A percentile compares a stretch with the other conserved stretches of the same genome.
Conservation (phyloP, 2,329 filamentous ascomycete genomes). For the Ramularia endophylla region DNA sequence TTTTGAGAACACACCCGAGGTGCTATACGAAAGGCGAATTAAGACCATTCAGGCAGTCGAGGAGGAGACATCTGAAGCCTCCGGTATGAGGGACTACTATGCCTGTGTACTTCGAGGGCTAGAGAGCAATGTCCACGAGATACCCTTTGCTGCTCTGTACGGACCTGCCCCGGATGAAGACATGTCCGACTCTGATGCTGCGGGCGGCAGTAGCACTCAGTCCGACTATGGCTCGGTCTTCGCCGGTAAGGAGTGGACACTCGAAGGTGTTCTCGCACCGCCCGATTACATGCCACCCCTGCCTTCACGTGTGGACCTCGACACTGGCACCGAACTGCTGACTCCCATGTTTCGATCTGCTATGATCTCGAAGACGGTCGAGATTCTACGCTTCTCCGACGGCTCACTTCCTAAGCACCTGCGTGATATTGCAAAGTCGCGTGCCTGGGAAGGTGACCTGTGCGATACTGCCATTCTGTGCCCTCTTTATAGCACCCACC, state of each 20-base stretch:
- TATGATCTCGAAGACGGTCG: slow-evolving; percentile 14
- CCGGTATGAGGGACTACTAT: slow-evolving; percentile 15
- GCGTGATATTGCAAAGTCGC: slow-evolving; percentile 6
- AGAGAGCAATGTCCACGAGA: slow-evolving; percentile 13
- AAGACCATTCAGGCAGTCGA: slow-evolving; percentile 12
- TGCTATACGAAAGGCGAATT: slow-evolving; percentile 16
- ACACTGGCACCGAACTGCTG: slow-evolving; percentile 7
- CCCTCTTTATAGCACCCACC: slow-evolving; percentile 24
- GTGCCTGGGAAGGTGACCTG: slow-evolving; percentile 23
- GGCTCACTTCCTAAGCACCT: slow-evolving; percentile 1
- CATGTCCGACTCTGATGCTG: background rate
- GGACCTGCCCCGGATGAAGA: background rate
- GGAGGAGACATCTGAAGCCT: slow-evolving; percentile 9
- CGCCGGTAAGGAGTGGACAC: background rate
- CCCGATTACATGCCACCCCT: slow-evolving; percentile 1
- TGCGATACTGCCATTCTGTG: slow-evolving; percentile 30
- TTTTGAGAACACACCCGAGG: background rate
- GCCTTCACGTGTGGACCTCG: slow-evolving; percentile 4
- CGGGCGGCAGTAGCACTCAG: slow-evolving; percentile 1
- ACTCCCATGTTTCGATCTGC: slow-evolving; percentile 4
- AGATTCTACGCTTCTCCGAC: slow-evolving; percentile 7
- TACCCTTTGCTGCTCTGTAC: slow-evolving; percentile 18
- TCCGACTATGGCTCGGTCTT: slow-evolving; percentile 6
- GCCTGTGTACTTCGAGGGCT: slow-evolving; percentile 10
- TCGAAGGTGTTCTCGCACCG: no score